Conservation (phyloP, 257 asterid genomes). For the Petunia secreta region DNA sequence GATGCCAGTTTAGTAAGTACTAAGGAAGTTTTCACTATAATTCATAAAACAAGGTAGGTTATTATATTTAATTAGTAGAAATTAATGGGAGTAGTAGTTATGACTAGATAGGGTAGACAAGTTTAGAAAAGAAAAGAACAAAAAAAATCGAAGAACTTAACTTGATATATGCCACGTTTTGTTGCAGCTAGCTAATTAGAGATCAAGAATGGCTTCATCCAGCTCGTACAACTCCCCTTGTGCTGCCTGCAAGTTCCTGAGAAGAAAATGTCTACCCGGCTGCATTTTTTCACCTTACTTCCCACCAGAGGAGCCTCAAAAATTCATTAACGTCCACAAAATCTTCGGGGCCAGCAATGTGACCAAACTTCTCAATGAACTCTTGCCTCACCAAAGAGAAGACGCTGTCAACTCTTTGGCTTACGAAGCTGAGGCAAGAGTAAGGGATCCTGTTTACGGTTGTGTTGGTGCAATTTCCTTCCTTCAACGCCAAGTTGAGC, state of each 20-base stretch:
- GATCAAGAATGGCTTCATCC: slow-evolving; percentile 49
- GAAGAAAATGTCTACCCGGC: slow-evolving; percentile 49
- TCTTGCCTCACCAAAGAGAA: slow-evolving; percentile 51
- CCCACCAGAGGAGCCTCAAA: slow-evolving; percentile 57
- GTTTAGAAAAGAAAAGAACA: not conserved
- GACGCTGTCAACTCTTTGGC: slow-evolving; percentile 58
- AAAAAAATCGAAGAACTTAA: slow-evolving; percentile 9
- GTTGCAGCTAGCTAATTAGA: not conserved
- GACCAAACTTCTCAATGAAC: slow-evolving; percentile 48
- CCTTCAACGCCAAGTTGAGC: slow-evolving; percentile 49
- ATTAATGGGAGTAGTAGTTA: not conserved
- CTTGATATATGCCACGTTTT: not conserved
- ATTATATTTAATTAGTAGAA: too few species aligned
- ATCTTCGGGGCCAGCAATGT: slow-evolving; percentile 56
- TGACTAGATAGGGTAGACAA: not conserved
- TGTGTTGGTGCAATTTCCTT: slow-evolving; percentile 53
- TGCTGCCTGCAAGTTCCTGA: slow-evolving; percentile 61
- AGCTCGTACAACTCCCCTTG: slow-evolving; percentile 56
- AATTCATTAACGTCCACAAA: slow-evolving; percentile 55
- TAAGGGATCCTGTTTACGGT: slow-evolving; percentile 55
- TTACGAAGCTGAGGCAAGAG: slow-evolving; percentile 55
- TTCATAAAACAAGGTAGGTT: not conserved
- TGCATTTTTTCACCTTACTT: slow-evolving; percentile 51
- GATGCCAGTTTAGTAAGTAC: not conserved
- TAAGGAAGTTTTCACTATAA: not conserved